Evolutionary conservation across 2,329 filamentous ascomycete species (phyloP).

Genomic region (Colletotrichum sp.): DNA sequence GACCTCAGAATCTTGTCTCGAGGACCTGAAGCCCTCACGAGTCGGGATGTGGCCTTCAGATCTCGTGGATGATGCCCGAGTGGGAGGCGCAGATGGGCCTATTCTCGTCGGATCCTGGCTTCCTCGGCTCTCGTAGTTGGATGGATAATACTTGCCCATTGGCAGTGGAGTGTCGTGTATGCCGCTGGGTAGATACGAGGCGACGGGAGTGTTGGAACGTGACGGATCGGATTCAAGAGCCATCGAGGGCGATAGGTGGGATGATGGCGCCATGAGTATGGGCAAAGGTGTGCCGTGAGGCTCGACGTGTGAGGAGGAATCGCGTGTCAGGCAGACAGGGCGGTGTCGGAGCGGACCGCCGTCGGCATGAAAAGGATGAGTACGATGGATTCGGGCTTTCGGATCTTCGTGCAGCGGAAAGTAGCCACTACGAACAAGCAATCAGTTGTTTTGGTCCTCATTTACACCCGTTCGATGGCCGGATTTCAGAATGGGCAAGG

Average conservation of each 20-base stretch:
- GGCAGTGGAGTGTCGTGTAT: slow-evolving; percentile 53
- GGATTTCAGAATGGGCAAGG: not conserved
- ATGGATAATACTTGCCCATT: slow-evolving; percentile 68
- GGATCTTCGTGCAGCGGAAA: slow-evolving; percentile 66
- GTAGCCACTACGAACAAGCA: slow-evolving; percentile 52
- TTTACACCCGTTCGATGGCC: not conserved
- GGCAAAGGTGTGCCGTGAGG: not conserved
- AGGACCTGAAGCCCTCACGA: slow-evolving; percentile 25
- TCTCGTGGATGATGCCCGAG: slow-evolving; percentile 6
- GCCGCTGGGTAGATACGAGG: slow-evolving; percentile 57
- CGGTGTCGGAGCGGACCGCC: slow-evolving; percentile 40
- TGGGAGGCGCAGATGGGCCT: not conserved
- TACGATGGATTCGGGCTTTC: slow-evolving; percentile 46
- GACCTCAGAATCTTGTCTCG: slow-evolving; percentile 50
- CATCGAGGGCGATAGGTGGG: not conserved
- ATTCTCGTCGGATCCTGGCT: slow-evolving; percentile 19
- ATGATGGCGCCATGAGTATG: slow-evolving; percentile 21
- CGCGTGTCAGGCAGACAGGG: slow-evolving; percentile 37
- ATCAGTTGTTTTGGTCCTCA: not conserved
- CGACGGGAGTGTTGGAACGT: slow-evolving; percentile 46
- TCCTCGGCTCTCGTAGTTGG: slow-evolving; percentile 59
- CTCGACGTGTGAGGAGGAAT: slow-evolving; percentile 21
- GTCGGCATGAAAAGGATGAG: slow-evolving; percentile 57
- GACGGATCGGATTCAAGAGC: slow-evolving; percentile 30
- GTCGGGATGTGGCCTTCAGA: slow-evolving; percentile 28